Evolutionary conservation across 1,139 yeast genomes (phyloP), one percentile per base, ranked within the genome.

Genomic region (Groenewaldozyma auringiensis): DNA sequence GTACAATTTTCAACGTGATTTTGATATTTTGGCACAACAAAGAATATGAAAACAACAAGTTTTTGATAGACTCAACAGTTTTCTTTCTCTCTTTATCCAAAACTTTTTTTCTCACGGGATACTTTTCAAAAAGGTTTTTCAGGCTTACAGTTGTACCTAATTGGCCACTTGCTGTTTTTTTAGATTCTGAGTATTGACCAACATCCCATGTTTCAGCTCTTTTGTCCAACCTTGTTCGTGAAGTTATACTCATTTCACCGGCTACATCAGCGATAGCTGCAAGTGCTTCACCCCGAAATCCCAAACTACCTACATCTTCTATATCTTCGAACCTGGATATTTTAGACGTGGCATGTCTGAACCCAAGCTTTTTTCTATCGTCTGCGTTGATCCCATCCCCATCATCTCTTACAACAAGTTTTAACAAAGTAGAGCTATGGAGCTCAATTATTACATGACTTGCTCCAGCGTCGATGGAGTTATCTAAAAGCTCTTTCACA

Each of bases 261-360:
- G 46, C 56, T 39, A 50, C 58, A 32, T 59, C 53, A 8, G 75
- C 68, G 18, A 76, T 61, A 46, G 75, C 75, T 1, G 78, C 71
- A 20, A 82, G 68, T 0, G 87, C 83, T 55, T 81, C 84, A 3
- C 92, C 89, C 53, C 82, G 66, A 55, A 77, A 81, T 0, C 88
- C 87, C 57, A 74, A 74, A 0, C 83, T 75, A 2, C 55, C 53
- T 2, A 75, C 62, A 1, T 55, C 51, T 25, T 60, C 62, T 41
- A 78, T 55, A 47, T 78, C 81, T 13, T 71, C 73, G 43, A 70
- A 66, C 1, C 57, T 52, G 0, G 54, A 47, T 2, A 79, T 55
- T 53, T 81, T 83, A 1, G 86, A 80, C 0, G 89, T 82, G 37
- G 78, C 14, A 20, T 72, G 55, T 76, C 70, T 40, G 76, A 64